These are phyloP conservation scores for Trypanosoma lewisi DNA, from an alignment of 208 protist genomes.

Conservation along the genomic window DNA sequence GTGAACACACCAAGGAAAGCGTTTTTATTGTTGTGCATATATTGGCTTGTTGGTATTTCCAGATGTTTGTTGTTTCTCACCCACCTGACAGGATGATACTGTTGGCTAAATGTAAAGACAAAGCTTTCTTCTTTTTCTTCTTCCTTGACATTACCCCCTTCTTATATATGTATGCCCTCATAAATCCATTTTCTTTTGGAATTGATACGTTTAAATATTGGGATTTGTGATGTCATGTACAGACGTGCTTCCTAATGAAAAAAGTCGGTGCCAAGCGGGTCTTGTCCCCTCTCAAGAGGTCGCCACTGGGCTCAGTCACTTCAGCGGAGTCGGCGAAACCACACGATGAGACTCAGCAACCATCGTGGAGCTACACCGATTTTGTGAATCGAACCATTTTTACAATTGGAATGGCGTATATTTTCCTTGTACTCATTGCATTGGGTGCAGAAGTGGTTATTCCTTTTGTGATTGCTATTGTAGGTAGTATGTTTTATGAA, in stretches of 20 bases:
- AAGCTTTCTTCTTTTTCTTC: not conserved
- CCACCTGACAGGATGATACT: no score
- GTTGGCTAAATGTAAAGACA: no score
- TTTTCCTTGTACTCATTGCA: slow-evolving; percentile 80
- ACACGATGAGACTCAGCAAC: slow-evolving; percentile 8
- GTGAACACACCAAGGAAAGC: no score
- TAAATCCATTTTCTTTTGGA: slow-evolving; percentile 9
- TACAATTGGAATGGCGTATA: slow-evolving; percentile 80
- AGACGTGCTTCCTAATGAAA: slow-evolving; percentile 13
- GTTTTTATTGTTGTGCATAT: no score
- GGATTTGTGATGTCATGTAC: not conserved
- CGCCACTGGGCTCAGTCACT: not conserved
- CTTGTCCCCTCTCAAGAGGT: slow-evolving; percentile 26
- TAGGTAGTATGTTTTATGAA: slow-evolving; percentile 84
- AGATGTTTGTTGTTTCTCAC: no score
- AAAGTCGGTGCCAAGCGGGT: slow-evolving; percentile 8
- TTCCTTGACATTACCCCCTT: no score
- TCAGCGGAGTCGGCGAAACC: not conserved
- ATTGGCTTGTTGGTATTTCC: no score
- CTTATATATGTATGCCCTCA: no score
- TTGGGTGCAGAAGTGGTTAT: slow-evolving; percentile 74
- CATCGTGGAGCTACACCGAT: slow-evolving; percentile 50
- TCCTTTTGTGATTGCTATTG: slow-evolving; percentile 59
- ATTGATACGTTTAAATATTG: not conserved
- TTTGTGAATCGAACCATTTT: slow-evolving; percentile 85